phyloP scores from a whole-genome alignment of 257 asterid species.

The Fraxinus excelsior region DNA sequence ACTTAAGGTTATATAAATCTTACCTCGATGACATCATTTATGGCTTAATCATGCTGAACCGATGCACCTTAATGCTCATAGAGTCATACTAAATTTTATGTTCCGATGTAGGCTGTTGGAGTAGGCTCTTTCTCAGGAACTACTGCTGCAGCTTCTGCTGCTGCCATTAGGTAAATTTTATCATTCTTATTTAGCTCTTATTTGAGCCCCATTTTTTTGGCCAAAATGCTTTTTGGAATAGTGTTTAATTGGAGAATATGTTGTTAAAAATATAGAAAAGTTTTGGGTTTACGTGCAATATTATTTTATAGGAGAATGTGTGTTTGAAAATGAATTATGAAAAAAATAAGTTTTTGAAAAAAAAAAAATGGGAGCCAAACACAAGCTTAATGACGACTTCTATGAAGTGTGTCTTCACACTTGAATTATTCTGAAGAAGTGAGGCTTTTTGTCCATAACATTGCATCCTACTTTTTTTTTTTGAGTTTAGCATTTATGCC shows the following conservation, averaged over 20 bases:
- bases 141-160: slow-evolving; percentile 92
- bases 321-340: no score
- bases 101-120: slow-evolving; percentile 82
- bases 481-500: slow-evolving; percentile 2
- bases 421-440: neutral
- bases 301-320: no score
- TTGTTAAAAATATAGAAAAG: no score
- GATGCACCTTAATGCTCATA: slow-evolving; percentile 18
- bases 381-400: neutral
- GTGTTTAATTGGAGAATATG: no score
- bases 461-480: neutral
- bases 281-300: no score
- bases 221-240: no score
- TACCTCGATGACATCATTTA: slow-evolving; percentile 16
- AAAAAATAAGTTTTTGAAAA: no score
- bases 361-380: no score
- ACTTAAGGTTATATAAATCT: neutral
- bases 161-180: slow-evolving; percentile 76
- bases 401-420: neutral
- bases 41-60: slow-evolving; percentile 7
- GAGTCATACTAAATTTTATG: slow-evolving; percentile 26
- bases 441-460: neutral
- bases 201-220: no score
- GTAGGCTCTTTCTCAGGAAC: slow-evolving; percentile 92
- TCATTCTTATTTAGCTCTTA: slow-evolving; percentile 5